A percentile compares a stretch with the other conserved stretches of the same genome.
phyloP scores from a whole-genome alignment of 73 alveolate species.

The Stentor coeruleus region DNA sequence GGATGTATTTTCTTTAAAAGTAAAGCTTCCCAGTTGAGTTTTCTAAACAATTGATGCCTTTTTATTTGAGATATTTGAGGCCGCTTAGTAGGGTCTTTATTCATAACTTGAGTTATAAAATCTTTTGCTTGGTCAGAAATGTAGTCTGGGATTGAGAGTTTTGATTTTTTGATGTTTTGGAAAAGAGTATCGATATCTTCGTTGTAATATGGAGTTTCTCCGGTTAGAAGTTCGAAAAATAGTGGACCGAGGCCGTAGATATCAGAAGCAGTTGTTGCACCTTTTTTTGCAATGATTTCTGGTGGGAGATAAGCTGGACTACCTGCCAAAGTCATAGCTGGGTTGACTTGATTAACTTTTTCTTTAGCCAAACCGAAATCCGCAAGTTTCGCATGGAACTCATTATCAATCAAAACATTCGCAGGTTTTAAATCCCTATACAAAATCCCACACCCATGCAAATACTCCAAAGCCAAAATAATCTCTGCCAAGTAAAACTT shows the following conservation, averaged over 20 bases:
- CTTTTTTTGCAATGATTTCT: slow-evolving; percentile 86
- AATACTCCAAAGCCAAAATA: slow-evolving; percentile 52
- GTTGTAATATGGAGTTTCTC: slow-evolving; percentile 85
- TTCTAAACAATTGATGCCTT: slow-evolving; percentile 11
- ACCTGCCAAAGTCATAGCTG: slow-evolving; percentile 95
- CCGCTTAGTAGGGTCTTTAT: slow-evolving; percentile 27
- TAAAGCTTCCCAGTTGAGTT: slow-evolving; percentile 13
- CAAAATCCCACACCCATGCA: slow-evolving; percentile 43
- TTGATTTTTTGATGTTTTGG: neutral
- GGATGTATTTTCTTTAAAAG: neutral
- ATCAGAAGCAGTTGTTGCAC: slow-evolving; percentile 92
- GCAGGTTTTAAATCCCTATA: slow-evolving; percentile 95
- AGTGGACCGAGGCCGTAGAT: slow-evolving; percentile 92
- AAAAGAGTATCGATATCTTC: slow-evolving; percentile 30
- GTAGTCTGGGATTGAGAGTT: neutral
- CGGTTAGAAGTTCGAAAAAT: slow-evolving; percentile 96
- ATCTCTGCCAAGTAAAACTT: slow-evolving; percentile 56
- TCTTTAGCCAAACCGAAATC: slow-evolving; percentile 94
- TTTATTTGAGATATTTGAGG: slow-evolving; percentile 23
- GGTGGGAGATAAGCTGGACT: slow-evolving; percentile 98
- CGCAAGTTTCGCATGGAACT: slow-evolving; percentile 74
- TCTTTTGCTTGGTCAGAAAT: neutral
- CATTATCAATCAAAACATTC: slow-evolving; percentile 75
- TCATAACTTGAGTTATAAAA: neutral
- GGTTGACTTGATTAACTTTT: slow-evolving; percentile 54